Percentiles rank a stretch among this genome's conserved stretches.
Conservation (phyloP, 2,329 filamentous ascomycete genomes). For the Colletotrichum acutatum region DNA sequence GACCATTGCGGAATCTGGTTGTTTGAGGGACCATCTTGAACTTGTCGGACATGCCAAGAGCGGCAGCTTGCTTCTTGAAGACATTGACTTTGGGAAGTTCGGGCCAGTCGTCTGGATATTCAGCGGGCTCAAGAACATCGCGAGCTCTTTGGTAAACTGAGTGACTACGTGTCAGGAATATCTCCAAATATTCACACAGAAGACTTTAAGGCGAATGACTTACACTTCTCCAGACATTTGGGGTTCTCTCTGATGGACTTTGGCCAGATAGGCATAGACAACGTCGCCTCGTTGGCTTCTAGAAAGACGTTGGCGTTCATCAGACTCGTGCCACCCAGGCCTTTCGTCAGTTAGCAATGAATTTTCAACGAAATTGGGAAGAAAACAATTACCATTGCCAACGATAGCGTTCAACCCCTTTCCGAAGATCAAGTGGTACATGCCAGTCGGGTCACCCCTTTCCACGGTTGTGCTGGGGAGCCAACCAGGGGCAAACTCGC, state of each 20-base stretch:
- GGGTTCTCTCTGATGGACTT: constrained; percentile 61
- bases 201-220: constrained; percentile 38
- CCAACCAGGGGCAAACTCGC: constrained; percentile 58
- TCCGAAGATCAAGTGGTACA: constrained; percentile 73
- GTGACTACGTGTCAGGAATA: not conserved
- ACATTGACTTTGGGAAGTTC: constrained; percentile 67
- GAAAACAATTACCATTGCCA: constrained; percentile 59
- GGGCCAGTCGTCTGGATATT: constrained; percentile 69
- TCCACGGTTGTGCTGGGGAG: constrained; percentile 55
- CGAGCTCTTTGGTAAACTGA: constrained; percentile 68
- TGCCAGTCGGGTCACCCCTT: constrained; percentile 65
- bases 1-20: constrained; percentile 69
- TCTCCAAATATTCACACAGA: not conserved
- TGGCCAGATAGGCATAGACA: constrained; percentile 68
- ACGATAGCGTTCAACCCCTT: constrained; percentile 72
- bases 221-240: constrained; percentile 59
- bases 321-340: constrained; percentile 73
- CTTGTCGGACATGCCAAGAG: constrained; percentile 60
- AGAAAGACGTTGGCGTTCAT: constrained; percentile 77
- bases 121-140: constrained; percentile 66
- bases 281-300: constrained; percentile 64
- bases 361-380: not conserved
- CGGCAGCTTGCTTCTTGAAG: constrained; percentile 66
- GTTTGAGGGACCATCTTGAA: constrained; percentile 70
- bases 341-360: constrained; percentile 43